Base-by-base conservation (phyloP, 495 filamentous ascomycete species). In the Xylaria flabelliformis region DNA sequence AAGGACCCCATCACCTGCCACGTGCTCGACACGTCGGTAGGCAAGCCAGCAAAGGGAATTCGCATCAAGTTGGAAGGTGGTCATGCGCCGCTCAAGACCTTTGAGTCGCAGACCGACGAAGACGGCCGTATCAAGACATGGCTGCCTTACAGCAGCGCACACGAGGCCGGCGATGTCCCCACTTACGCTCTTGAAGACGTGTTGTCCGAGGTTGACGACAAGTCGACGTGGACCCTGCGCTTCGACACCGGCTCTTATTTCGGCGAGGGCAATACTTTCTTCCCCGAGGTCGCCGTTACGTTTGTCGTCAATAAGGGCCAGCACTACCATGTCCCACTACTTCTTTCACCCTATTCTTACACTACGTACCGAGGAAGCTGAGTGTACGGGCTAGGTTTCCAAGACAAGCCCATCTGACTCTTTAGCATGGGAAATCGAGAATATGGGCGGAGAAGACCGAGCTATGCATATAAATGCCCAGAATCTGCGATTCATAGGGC, bases 251-350 rank as follows among this genome's bases (percentile, higher is more conserved):
- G 87, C 42, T 82, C 79, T 21, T 97, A 96, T 84, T 97, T 90
- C 78, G 92, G 92, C 71, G 85, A 88, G 72, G 88, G 83, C 0
- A 88, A 90, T 68, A 94, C 93, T 4, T 98, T 99, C 79, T 98
- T 93, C 80, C 94, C 93, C 32, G 92, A 95, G 82, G 94, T 98
- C n/a, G 90, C 91, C 80, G 88, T 99, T 51, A 89, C 89, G 66
- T 97, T 99, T 80, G 88, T 88, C 56, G 94, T 95, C 3, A 86
- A 88, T 72, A 85, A 87, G 62, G 90, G 84, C 15, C 87, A 92
- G 83, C 92, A 97, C 83, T 98, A 94, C 76, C 96, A 99, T 88
- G 92, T 99, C 4, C 96, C 96, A 34, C 83, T 99, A 79, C 75
- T 99, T 80, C 79, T 99, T 82, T 90, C 93, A 67, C 95, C 95